phyloP scores from a whole-genome alignment of 1,139 yeast genomes.

The Zygosaccharomyces pseudobailii region DNA sequence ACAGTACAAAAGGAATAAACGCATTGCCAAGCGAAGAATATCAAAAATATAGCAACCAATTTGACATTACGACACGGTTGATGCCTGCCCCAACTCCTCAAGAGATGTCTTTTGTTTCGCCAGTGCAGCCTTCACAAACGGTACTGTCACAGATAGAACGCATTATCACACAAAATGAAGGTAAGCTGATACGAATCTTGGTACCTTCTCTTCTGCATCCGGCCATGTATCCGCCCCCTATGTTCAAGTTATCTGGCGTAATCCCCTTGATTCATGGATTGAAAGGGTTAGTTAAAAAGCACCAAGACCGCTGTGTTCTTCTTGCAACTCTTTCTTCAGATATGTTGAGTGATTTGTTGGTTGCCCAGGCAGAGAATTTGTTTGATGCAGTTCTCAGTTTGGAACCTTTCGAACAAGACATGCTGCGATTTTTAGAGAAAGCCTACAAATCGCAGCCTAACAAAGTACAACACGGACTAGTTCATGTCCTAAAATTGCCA shows the following conservation, averaged over 20 bases:
- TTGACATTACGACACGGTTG: slow-evolving; percentile 68
- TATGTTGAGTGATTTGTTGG: slow-evolving; percentile 46
- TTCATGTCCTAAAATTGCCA: slow-evolving; percentile 71
- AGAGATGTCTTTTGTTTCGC: slow-evolving; percentile 55
- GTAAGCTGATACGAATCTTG: slow-evolving; percentile 56
- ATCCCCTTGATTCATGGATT: slow-evolving; percentile 62
- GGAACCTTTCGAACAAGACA: slow-evolving; percentile 79
- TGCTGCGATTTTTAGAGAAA: slow-evolving; percentile 58
- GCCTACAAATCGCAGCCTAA: slow-evolving; percentile 58
- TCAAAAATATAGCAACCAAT: slow-evolving; percentile 60
- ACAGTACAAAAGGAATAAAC: slow-evolving; percentile 16
- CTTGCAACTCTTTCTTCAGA: slow-evolving; percentile 60
- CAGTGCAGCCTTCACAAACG: slow-evolving; percentile 23
- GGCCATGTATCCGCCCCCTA: slow-evolving; percentile 57
- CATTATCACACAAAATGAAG: slow-evolving; percentile 39
- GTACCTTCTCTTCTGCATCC: slow-evolving; percentile 81
- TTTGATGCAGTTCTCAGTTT: slow-evolving; percentile 69
- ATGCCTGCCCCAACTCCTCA: slow-evolving; percentile 60
- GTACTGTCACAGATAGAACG: slow-evolving; percentile 42
- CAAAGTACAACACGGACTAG: slow-evolving; percentile 81
- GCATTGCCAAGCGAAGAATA: slow-evolving; percentile 35
- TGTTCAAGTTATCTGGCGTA: slow-evolving; percentile 45
- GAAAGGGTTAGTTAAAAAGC: slow-evolving; percentile 48
- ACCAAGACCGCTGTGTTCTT: slow-evolving; percentile 46
- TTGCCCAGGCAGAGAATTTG: slow-evolving; percentile 52